Evolutionary conservation across 805 yeast genomes (phyloP), one percentile per base, ranked within the genome.

Genomic region (Wickerhamiella bombiphila): DNA sequence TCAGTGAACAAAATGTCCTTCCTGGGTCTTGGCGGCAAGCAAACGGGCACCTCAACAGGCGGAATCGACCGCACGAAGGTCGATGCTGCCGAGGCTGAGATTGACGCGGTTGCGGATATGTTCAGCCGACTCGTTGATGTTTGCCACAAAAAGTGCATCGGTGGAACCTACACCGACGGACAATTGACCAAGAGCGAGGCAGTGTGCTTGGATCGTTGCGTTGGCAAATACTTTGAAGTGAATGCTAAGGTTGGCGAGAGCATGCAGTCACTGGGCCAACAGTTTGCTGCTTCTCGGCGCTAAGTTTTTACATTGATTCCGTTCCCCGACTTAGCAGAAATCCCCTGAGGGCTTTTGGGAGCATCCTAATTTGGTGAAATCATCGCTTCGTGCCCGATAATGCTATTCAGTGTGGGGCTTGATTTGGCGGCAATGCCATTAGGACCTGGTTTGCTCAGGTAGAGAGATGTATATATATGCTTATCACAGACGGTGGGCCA

Each of bases 91-190:
- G 97, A 88, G 64, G 81, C 94, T 41, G 98, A 88, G 62, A 70
- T 88, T 49, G 98, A 88, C 60, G 79, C 91, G 76, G 94, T 88
- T 51, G 86, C 96, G 29, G 94, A 91, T 51, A 85, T 88, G 96
- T 88, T 88, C 74, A 88, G 88, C 72, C 52, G 76, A 53, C 67
- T 86, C 53, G 93, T 85, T 18, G 86, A 78, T 53, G 78, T 82
- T 50, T 86, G 97, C 59, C 91, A 86, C 61, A 60, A 64, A 49
- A 86, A 86, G 64, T 86, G 97, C 65, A 79, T 85, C 56, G 32
- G 49, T 54, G 65, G 64, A 46, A 51, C 64, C 37, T 86, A 85
- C 64, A 51, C 60, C 37, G 86, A 81, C 38, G 78, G 83, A 39
- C 85, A 76, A 18, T 66, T 86, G 45, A 70, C 67, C 62, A 81